Conservation (phyloP, 257 asterid species). For the Solanum lycopersicoides region DNA sequence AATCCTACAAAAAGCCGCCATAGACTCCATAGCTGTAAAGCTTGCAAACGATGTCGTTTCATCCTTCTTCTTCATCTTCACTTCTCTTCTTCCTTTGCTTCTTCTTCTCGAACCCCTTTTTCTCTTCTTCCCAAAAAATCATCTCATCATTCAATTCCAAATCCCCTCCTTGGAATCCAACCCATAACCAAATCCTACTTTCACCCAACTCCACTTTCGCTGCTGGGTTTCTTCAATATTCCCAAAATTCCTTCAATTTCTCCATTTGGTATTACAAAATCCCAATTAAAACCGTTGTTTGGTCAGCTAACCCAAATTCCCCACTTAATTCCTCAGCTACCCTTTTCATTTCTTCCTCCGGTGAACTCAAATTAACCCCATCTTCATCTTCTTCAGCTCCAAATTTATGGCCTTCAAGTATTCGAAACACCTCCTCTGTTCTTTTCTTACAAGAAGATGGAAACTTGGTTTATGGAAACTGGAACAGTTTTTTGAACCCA, state of each 20-base stretch:
- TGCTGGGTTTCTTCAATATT: constrained; percentile 19
- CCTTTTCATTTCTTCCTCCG: constrained; percentile 31
- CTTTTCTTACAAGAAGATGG: constrained; percentile 36
- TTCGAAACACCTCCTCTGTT: constrained; percentile 12
- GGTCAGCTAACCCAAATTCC: constrained; percentile 38
- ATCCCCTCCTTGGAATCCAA: constrained; percentile 45
- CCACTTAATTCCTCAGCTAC: constrained; percentile 45
- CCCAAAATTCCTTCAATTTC: constrained; percentile 39
- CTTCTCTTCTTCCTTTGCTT: neutral
- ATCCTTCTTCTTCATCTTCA: neutral
- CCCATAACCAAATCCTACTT: constrained; percentile 42
- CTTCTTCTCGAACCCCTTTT: neutral
- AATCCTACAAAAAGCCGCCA: neutral
- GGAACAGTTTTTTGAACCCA: constrained; percentile 50
- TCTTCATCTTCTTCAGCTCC: constrained; percentile 10
- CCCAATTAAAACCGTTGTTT: constrained; percentile 26
- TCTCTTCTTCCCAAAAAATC: neutral
- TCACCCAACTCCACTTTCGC: constrained; percentile 46
- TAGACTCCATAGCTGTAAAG: neutral
- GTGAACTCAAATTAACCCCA: constrained; percentile 38
- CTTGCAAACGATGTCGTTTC: neutral
- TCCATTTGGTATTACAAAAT: constrained; percentile 49
- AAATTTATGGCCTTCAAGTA: constrained; percentile 43
- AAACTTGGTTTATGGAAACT: constrained; percentile 41
- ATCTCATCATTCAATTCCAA: neutral